These are phyloP conservation scores for Hordeum vulgare DNA, from an alignment of 176 grass and related monocot species.

Conservation along the genomic window DNA sequence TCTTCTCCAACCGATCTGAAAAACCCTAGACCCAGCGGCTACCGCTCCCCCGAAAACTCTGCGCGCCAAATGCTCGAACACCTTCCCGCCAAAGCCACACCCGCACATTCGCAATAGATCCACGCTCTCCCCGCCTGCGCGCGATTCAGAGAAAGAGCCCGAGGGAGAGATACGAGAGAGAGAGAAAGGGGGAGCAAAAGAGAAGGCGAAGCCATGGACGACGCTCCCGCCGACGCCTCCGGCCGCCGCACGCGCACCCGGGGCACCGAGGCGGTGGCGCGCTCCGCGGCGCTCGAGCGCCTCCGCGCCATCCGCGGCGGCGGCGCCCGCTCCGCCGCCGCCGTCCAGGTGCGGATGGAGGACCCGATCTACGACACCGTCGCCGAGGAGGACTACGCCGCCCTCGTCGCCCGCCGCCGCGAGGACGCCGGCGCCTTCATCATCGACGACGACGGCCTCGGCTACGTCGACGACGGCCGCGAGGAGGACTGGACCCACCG, in stretches of 20 bases:
- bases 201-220: slow-evolving; percentile 26
- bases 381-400: slow-evolving; percentile 72
- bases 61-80: slow-evolving; percentile 47
- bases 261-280: slow-evolving; percentile 35
- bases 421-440: slow-evolving; percentile 63
- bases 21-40: slow-evolving; percentile 23
- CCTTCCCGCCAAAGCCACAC: slow-evolving; percentile 38
- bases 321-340: slow-evolving; percentile 27
- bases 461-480: slow-evolving; percentile 81
- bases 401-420: slow-evolving; percentile 70
- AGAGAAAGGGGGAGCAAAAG: neutral
- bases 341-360: slow-evolving; percentile 64
- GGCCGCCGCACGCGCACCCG: slow-evolving; percentile 58
- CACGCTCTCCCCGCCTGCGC: neutral
- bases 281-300: slow-evolving; percentile 59
- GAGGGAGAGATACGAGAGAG: neutral
- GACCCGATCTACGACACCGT: slow-evolving; percentile 92
- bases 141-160: neutral
- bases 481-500: slow-evolving; percentile 92
- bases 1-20: neutral
- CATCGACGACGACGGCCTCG: slow-evolving; percentile 81
- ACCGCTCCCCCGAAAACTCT: neutral
- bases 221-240: slow-evolving; percentile 27
- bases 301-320: slow-evolving; percentile 41
- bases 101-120: neutral